Percentiles rank a stretch among this genome's conserved stretches.
These are phyloP conservation scores for Neostapfia colusana DNA, from an alignment of 176 grass and related monocot species.

Conservation along the genomic window DNA sequence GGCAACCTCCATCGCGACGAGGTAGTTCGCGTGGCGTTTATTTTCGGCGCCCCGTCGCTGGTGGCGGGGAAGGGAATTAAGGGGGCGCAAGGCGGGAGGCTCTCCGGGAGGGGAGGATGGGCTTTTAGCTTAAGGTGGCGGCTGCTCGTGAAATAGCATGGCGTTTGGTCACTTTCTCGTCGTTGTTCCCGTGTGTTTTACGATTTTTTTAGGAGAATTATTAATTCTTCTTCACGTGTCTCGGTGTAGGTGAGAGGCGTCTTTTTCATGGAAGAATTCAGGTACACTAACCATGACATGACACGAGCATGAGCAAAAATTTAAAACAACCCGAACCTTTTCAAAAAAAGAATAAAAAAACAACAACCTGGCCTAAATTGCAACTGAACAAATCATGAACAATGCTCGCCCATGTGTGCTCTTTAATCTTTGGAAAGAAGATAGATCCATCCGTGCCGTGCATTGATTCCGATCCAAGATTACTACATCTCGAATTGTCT, in stretches of 20 bases:
- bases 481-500: neutral
- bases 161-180: neutral
- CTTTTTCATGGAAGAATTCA: neutral
- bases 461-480: slow-evolving; percentile 16
- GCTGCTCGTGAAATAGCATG: slow-evolving; percentile 6
- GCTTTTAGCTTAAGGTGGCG: neutral
- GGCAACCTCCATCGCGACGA: slow-evolving; percentile 51
- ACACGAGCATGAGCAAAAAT: too few relatives aligned
- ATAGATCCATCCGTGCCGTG: slow-evolving; percentile 21
- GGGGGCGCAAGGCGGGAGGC: neutral
- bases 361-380: neutral
- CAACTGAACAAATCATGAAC: neutral
- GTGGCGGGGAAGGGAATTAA: slow-evolving; percentile 15
- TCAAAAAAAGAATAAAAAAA: neutral
- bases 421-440: neutral
- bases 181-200: neutral
- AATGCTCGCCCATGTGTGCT: neutral
- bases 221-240: neutral
- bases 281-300: neutral
- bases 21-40: slow-evolving; percentile 31
- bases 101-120: slow-evolving; percentile 19
- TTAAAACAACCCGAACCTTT: neutral
- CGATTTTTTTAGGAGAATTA: too few relatives aligned
- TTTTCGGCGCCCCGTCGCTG: slow-evolving; percentile 40
- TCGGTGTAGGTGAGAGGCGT: neutral